Base-by-base conservation (phyloP, 441 rosid species). In the Adansonia grandidieri region DNA sequence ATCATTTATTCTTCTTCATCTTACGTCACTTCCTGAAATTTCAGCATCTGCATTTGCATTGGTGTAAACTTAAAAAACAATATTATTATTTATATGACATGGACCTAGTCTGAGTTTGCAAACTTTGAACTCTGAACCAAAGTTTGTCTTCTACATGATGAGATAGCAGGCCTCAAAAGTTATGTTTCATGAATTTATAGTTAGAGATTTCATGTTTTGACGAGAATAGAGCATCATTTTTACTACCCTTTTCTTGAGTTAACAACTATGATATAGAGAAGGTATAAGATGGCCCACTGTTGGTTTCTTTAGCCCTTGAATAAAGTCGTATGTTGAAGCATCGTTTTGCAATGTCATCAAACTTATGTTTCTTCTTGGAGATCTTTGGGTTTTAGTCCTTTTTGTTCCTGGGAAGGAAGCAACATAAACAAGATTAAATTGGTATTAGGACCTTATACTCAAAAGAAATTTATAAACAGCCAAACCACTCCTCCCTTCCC, bases 401-500 rank as follows among this genome's bases (percentile, higher is more conserved):
- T 73, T 20, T 56, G 76, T 57, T 57, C 9, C 50, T 19, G 65
- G 32, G 13, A 28, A 71, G 74, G n/a, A 71, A 70, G 8, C 74
- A 8, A 28, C 28, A 14, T 71, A 14, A 56, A 17, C 22, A 24
- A 22, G 66, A 24, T 11, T 61, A 64, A 8, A 37, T 6, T 24
- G 17, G 19, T 37, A 67, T 62, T 17, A 13, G 7, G 42, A 28
- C 45, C 13, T 24, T 71, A n/a, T 28, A n/a, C 48, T 19, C 19
- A 9, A 8, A 24, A 61, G 57, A 2, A 20, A 7, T 47, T 60
- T 24, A 76, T 64, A 9, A 65, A 42, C 24, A 37, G 51, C 64
- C 10, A 37, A 37, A 56, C 28, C 40, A 56, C 53, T 17, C 50
- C 32, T 42, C 17, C 19, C 53, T 17, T 42, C 17, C 37, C 65